Conservation (phyloP, 352 stramenopile genomes). For the Discostella stelligera region DNA sequence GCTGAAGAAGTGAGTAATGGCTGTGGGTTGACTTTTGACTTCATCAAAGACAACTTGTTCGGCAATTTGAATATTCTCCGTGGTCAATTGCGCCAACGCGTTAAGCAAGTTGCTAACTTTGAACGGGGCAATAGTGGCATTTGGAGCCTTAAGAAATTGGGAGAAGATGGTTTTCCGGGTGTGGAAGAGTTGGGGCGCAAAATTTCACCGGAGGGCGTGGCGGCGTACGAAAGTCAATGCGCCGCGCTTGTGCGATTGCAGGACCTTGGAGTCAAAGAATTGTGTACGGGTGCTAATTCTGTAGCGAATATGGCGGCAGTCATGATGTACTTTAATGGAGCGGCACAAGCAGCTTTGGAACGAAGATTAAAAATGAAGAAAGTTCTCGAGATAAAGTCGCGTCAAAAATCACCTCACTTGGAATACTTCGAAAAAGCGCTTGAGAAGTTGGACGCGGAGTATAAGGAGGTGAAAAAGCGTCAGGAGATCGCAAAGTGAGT, state of each 20-base stretch:
- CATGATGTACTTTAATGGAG: constrained; percentile 73
- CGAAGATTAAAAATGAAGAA: constrained; percentile 70
- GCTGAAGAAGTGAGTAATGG: constrained; percentile 49
- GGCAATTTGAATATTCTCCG: constrained; percentile 39
- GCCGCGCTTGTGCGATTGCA: constrained; percentile 55
- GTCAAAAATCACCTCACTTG: constrained; percentile 38
- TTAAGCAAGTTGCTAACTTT: constrained; percentile 79
- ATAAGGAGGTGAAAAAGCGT: constrained; percentile 65
- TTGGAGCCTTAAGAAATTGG: constrained; percentile 68
- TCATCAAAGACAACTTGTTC: constrained; percentile 60
- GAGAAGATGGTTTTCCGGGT: constrained; percentile 71
- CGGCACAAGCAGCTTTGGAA: constrained; percentile 61
- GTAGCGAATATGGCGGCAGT: constrained; percentile 56
- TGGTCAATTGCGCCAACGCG: constrained; percentile 60
- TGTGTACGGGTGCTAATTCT: constrained; percentile 61
- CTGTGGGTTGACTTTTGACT: constrained; percentile 67
- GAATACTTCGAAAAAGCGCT: constrained; percentile 65
- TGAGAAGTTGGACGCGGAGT: constrained; percentile 56
- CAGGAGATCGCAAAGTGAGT: constrained; percentile 74
- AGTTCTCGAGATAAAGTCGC: constrained; percentile 57
- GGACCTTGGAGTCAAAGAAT: constrained; percentile 70
- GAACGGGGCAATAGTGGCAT: constrained; percentile 70
- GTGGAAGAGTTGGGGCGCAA: constrained; percentile 67
- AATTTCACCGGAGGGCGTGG: constrained; percentile 75
- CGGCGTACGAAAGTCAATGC: constrained; percentile 66